A percentile compares a stretch with the other conserved stretches of the same genome.
Conservation (phyloP, 345 rosid species). For the Tarenaya hassleriana region DNA sequence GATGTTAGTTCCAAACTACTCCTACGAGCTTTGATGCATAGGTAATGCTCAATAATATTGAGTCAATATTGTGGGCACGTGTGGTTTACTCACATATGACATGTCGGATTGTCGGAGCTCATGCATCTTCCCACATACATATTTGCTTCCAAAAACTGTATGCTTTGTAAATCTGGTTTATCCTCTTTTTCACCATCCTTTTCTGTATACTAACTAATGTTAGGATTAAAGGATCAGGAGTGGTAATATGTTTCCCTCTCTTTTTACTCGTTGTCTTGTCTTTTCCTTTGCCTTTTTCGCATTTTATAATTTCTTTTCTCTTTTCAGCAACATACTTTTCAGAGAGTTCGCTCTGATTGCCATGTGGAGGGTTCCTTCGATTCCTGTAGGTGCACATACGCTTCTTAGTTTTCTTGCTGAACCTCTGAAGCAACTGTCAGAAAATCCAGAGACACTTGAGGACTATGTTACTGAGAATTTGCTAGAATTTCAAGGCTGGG, state of each 20-base stretch:
- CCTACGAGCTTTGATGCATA: conserved; percentile 72
- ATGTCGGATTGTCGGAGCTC: background rate
- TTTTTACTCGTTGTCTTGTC: background rate
- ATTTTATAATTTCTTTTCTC: conserved; percentile 4
- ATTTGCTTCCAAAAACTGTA: background rate
- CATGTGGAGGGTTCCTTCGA: conserved; percentile 97
- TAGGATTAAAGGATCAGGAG: background rate
- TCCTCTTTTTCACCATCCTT: conserved; percentile 3
- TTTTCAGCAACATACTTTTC: conserved; percentile 75
- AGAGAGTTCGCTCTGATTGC: conserved; percentile 93
- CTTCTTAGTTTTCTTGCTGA: conserved; percentile 95
- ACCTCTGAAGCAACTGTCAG: conserved; percentile 92
- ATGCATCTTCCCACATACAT: background rate
- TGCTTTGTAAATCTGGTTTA: conserved; percentile 1
- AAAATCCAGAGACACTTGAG: conserved; percentile 47
- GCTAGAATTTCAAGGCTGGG: conserved; percentile 95
- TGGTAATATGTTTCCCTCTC: background rate
- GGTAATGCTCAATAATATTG: conserved; percentile 39
- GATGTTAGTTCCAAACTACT: conserved; percentile 66
- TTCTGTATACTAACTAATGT: conserved; percentile 1
- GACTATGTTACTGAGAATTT: conserved; percentile 66
- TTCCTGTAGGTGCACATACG: conserved; percentile 92
- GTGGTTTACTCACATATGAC: background rate
- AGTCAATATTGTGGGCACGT: background rate
- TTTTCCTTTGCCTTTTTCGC: conserved; percentile 19